Evolutionary conservation across 2,329 filamentous ascomycete genomes (phyloP).

Genomic region (Colletotrichum destructivum): DNA sequence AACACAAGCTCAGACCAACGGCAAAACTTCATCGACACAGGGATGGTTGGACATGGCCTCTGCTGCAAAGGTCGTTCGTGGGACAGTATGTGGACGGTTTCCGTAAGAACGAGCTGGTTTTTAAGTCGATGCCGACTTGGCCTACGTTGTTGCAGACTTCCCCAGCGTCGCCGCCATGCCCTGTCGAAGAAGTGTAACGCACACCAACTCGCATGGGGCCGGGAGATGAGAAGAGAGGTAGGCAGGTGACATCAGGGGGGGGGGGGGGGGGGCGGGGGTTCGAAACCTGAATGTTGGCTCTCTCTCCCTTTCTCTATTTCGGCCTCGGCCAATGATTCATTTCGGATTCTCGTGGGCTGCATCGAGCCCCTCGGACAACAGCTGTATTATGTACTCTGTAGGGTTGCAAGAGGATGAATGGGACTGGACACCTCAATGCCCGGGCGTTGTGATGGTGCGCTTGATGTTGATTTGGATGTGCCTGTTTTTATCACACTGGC

Average conservation of each 20-base stretch:
- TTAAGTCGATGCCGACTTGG: not conserved
- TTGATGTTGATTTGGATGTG: not conserved
- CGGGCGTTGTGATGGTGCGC: constrained; percentile 10
- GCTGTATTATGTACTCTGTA: not conserved
- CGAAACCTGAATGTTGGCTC: constrained; percentile 28
- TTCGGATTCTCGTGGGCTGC: not conserved
- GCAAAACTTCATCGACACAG: constrained; percentile 31
- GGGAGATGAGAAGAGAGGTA: not conserved
- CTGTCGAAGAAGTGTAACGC: not conserved
- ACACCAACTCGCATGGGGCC: not conserved
- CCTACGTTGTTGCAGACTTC: constrained; percentile 15
- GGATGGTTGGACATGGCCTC: not conserved
- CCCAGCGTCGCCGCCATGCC: not conserved
- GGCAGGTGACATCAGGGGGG: constrained; percentile 4
- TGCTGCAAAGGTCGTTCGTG: not conserved
- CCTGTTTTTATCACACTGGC: not conserved
- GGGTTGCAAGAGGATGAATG: constrained; percentile 12
- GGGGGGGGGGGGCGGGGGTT: too few relatives aligned
- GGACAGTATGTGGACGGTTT: not conserved
- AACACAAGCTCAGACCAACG: constrained; percentile 27
- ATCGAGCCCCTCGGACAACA: constrained; percentile 28
- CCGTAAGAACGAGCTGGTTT: not conserved
- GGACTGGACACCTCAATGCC: not conserved
- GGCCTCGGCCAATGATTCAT: constrained; percentile 18
- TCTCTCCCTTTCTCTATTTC: not conserved